Evolutionary conservation across 805 yeast genomes (phyloP).

Genomic region (Candida sonorensis): DNA sequence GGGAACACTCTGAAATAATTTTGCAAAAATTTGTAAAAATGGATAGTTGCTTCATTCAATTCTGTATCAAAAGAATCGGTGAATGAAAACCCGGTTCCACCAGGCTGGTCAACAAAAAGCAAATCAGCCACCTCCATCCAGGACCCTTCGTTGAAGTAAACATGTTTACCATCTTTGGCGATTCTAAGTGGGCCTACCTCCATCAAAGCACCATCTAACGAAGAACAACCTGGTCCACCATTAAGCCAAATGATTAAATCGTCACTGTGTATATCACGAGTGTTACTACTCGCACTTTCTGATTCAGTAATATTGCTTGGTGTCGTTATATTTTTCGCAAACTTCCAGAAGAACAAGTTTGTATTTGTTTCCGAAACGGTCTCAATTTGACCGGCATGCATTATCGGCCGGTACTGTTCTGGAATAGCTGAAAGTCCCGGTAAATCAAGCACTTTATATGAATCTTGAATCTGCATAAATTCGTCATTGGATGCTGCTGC

Average conservation of each 20-base stretch:
- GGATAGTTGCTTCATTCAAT: conserved; percentile 48
- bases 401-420: conserved; percentile 33
- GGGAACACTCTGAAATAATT: conserved; percentile 70
- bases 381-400: conserved; percentile 65
- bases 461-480: conserved; percentile 1
- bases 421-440: conserved; percentile 23
- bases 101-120: conserved; percentile 89
- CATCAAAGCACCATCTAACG: conserved; percentile 94
- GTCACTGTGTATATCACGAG: conserved; percentile 9
- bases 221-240: conserved; percentile 98
- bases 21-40: conserved; percentile 59
- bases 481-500: background rate
- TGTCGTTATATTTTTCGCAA: conserved; percentile 26
- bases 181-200: conserved; percentile 88
- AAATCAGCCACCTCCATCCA: conserved; percentile 81
- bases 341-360: conserved; percentile 75
- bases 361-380: conserved; percentile 46
- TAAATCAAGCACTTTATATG: conserved; percentile 15
- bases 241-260: conserved; percentile 80
- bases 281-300: no score
- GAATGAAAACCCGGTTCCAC: conserved; percentile 85
- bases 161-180: conserved; percentile 22
- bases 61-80: conserved; percentile 50
- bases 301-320: background rate
- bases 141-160: conserved; percentile 59